Percentiles rank a stretch among this genome's conserved stretches.
These are phyloP conservation scores for Pseudogymnoascus sp. DNA, from an alignment of 2,329 filamentous ascomycete genomes.

Conservation along the genomic window DNA sequence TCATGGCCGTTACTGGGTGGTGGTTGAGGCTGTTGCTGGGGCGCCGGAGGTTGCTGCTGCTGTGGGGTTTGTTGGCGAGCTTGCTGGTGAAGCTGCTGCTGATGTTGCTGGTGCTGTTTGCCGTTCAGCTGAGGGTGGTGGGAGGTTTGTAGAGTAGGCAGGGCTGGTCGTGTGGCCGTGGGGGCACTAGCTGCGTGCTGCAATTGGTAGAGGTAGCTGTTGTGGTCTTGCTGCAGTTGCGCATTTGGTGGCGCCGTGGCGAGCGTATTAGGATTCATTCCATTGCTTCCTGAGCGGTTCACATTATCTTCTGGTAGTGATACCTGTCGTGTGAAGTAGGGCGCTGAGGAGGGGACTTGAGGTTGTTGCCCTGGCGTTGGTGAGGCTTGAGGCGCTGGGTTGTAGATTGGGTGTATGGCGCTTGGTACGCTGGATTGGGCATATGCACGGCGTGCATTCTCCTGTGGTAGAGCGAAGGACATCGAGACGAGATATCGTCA, in stretches of 20 bases:
- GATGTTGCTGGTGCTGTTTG: conserved; percentile 26
- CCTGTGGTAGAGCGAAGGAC: conserved; percentile 9
- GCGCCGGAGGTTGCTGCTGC: conserved; percentile 23
- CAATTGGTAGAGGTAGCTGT: conserved; percentile 2
- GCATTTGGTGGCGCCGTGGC: not conserved
- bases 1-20: conserved; percentile 19
- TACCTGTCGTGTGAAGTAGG: conserved; percentile 1
- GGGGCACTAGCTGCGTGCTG: not conserved
- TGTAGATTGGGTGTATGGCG: conserved; percentile 8
- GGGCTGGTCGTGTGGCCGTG: not conserved
- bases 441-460: conserved; percentile 11
- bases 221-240: conserved; percentile 5
- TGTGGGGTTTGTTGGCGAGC: conserved; percentile 29
- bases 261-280: conserved; percentile 7
- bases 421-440: not conserved
- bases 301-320: not conserved
- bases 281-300: not conserved
- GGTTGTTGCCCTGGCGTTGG: conserved; percentile 1
- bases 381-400: not conserved
- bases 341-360: conserved; percentile 7
- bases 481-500: conserved; percentile 4
- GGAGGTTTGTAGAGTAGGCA: conserved; percentile 2
- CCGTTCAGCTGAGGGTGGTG: conserved; percentile 2
- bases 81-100: conserved; percentile 25
- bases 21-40: conserved; percentile 20